These are phyloP conservation scores for Aspergillus sp. DNA, from an alignment of 2,329 filamentous ascomycete species.

Conservation along the genomic window DNA sequence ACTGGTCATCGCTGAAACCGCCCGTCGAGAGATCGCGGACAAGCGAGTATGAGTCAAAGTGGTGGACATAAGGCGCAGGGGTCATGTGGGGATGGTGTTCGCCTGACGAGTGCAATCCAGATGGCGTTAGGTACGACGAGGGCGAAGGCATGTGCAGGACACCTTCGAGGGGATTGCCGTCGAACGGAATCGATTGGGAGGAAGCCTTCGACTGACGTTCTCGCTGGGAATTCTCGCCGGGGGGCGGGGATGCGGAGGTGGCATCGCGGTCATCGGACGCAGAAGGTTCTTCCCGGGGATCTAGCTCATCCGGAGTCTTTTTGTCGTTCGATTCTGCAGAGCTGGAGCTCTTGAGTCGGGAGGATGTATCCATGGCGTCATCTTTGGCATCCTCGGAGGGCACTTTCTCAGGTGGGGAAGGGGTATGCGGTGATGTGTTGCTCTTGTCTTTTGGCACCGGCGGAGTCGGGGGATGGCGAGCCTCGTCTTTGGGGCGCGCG, in stretches of 20 bases:
- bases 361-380: conserved; percentile 11
- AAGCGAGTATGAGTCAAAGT: conserved; percentile 92
- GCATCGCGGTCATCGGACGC: conserved; percentile 13
- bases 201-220: conserved; percentile 13
- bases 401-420: conserved; percentile 16
- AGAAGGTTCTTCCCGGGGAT: conserved; percentile 23
- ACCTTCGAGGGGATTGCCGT: conserved; percentile 35
- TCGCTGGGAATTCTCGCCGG: conserved; percentile 7
- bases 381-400: conserved; percentile 11
- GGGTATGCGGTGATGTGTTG: neutral
- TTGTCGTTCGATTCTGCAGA: conserved; percentile 14
- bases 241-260: conserved; percentile 3
- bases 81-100: conserved; percentile 61
- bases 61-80: conserved; percentile 83
- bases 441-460: conserved; percentile 13
- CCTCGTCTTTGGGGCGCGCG: conserved; percentile 28
- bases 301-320: conserved; percentile 17
- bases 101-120: conserved; percentile 27
- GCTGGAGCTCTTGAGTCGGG: conserved; percentile 15
- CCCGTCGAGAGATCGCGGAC: conserved; percentile 74
- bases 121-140: conserved; percentile 32
- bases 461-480: conserved; percentile 12
- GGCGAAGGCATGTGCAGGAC: conserved; percentile 45
- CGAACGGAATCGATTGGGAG: conserved; percentile 4
- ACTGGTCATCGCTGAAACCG: conserved; percentile 72